Conservation (phyloP, 2,329 filamentous ascomycete genomes). For the Alternaria ethzedia region DNA sequence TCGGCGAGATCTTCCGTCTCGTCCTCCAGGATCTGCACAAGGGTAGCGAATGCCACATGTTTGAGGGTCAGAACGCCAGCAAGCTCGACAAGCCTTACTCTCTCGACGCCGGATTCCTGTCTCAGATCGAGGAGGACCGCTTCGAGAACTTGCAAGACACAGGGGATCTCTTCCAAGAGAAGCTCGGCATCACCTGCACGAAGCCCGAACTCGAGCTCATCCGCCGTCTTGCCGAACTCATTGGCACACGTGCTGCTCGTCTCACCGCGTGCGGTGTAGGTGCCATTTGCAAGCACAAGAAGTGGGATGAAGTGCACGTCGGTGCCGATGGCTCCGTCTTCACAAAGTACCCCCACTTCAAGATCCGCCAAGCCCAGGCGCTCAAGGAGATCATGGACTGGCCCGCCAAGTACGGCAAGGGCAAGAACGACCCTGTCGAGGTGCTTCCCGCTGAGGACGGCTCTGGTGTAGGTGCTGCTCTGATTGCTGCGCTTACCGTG, state of each 20-base stretch:
- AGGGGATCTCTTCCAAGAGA: constrained; percentile 77
- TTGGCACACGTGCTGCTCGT: constrained; percentile 91
- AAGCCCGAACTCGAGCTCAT: constrained; percentile 86
- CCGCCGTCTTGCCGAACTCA: constrained; percentile 87
- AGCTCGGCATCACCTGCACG: constrained; percentile 73
- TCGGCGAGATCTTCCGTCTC: constrained; percentile 92
- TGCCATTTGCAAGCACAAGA: constrained; percentile 96
- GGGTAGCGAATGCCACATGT: constrained; percentile 67
- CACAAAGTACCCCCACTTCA: constrained; percentile 99
- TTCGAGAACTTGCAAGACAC: constrained; percentile 96
- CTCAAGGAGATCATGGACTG: constrained; percentile 96
- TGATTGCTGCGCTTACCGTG: constrained; percentile 80
- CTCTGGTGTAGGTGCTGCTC: constrained; percentile 92
- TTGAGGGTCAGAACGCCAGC: constrained; percentile 80
- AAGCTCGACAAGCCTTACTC: constrained; percentile 85
- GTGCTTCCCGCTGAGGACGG: constrained; percentile 92
- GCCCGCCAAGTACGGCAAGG: constrained; percentile 77
- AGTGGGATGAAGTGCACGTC: constrained; percentile 85
- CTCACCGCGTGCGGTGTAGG: constrained; percentile 94
- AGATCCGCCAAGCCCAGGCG: constrained; percentile 85
- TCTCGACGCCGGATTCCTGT: constrained; percentile 91
- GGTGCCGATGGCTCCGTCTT: constrained; percentile 97
- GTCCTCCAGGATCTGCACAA: constrained; percentile 86
- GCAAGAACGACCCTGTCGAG: constrained; percentile 72
- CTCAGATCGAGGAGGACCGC: constrained; percentile 91